Percentiles rank a stretch among this genome's conserved stretches.
Conservation (phyloP, 2,329 filamentous ascomycete genomes). For the Aspergillus caelatus region DNA sequence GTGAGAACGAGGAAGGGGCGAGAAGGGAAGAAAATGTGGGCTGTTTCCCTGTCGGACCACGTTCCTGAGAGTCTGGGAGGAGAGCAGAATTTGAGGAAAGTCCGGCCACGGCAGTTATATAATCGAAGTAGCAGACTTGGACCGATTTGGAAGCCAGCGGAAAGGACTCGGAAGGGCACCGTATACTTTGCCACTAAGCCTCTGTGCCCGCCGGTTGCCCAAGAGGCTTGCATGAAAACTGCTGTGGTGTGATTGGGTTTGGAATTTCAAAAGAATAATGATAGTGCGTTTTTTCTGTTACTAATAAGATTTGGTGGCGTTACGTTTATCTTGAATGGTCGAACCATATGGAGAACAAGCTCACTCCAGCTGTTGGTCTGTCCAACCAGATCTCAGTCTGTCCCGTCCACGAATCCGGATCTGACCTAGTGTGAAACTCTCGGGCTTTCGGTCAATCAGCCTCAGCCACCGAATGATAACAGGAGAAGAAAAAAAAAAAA, state of each 20-base stretch:
- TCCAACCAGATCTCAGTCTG: not conserved
- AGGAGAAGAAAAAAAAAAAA: not conserved
- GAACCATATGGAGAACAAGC: constrained; percentile 8
- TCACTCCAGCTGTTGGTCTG: not conserved
- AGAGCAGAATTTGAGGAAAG: not conserved
- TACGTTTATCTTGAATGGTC: constrained; percentile 8
- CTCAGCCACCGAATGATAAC: constrained; percentile 2
- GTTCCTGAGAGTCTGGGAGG: constrained; percentile 2
- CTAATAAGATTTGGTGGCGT: constrained; percentile 14
- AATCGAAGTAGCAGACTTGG: constrained; percentile 1
- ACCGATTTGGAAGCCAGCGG: constrained; percentile 1
- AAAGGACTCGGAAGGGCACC: not conserved
- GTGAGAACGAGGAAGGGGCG: not conserved
- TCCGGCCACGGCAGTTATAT: constrained; percentile 3
- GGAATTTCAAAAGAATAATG: constrained; percentile 5
- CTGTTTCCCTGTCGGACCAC: not conserved
- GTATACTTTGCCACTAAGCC: constrained; percentile 5
- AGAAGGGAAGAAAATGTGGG: constrained; percentile 1
- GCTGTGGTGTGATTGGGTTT: not conserved
- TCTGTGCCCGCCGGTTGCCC: constrained; percentile 1
- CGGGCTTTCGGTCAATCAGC: not conserved
- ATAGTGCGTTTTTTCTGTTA: constrained; percentile 8
- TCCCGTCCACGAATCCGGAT: not conserved
- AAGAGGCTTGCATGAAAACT: not conserved
- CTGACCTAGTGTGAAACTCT: not conserved